phyloP scores from a whole-genome alignment of 108 stramenopile genomes.

The Nitzschia palea region DNA sequence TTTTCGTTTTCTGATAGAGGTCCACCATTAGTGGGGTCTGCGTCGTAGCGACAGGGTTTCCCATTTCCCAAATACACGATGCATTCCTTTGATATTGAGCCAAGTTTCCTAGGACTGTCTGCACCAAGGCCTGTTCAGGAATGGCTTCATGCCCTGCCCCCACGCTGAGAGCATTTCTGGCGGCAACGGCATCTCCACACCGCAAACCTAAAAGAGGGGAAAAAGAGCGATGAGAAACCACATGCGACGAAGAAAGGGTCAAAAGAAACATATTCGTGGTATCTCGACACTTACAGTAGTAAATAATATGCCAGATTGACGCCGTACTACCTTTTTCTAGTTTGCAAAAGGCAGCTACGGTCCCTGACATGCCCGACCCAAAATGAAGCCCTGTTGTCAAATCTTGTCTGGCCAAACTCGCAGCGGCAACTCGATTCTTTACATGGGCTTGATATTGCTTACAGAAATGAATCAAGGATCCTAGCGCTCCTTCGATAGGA shows the following conservation, averaged over 20 bases:
- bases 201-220: slow-evolving; percentile 28
- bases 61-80: slow-evolving; percentile 31
- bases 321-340: slow-evolving; percentile 33
- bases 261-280: background rate
- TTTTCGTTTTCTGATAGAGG: slow-evolving; percentile 27
- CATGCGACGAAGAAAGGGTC: background rate
- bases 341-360: slow-evolving; percentile 40
- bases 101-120: slow-evolving; percentile 7
- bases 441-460: slow-evolving; percentile 34
- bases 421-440: slow-evolving; percentile 38
- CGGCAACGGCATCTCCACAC: slow-evolving; percentile 44
- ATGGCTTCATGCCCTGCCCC: slow-evolving; percentile 12
- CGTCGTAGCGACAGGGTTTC: slow-evolving; percentile 13
- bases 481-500: slow-evolving; percentile 35
- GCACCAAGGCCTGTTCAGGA: slow-evolving; percentile 19
- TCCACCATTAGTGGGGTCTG: slow-evolving; percentile 17
- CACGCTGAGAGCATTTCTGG: slow-evolving; percentile 28
- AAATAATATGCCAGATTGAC: slow-evolving; percentile 41
- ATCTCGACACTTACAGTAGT: slow-evolving; percentile 30
- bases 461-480: slow-evolving; percentile 35
- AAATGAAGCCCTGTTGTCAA: slow-evolving; percentile 5
- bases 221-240: background rate
- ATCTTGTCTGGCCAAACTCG: slow-evolving; percentile 27
- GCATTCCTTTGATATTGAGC: slow-evolving; percentile 20
- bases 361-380: slow-evolving; percentile 22